A percentile compares a stretch with the other conserved stretches of the same genome.
These are phyloP conservation scores for Macrophomina phaseolina DNA, from an alignment of 2,329 filamentous ascomycete genomes.

Conservation along the genomic window DNA sequence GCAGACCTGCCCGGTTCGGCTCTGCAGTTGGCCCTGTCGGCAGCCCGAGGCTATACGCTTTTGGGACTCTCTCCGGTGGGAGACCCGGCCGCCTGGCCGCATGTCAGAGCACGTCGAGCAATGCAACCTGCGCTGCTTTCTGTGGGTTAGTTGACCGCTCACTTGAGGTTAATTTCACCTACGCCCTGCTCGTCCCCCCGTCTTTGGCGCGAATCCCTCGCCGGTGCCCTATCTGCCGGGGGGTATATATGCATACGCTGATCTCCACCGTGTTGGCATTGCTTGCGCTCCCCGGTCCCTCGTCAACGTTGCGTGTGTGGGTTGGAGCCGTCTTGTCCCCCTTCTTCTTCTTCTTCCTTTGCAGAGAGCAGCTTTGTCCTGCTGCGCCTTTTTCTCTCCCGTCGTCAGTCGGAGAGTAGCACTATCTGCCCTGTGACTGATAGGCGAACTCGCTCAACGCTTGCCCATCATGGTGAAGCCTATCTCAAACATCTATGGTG, in stretches of 20 bases:
- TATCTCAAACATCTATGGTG: conserved; percentile 27
- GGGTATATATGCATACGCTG: conserved; percentile 20
- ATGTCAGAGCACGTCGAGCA: background rate
- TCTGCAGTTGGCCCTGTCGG: background rate
- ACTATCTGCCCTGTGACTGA: background rate
- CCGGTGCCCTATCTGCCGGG: background rate
- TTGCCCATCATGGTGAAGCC: conserved; percentile 18
- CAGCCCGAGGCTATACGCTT: background rate
- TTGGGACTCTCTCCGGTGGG: conserved; percentile 10
- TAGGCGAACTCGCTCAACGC: conserved; percentile 9
- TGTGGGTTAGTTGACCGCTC: conserved; percentile 13
- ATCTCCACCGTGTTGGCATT: conserved; percentile 1
- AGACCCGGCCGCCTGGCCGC: background rate
- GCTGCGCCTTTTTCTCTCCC: background rate
- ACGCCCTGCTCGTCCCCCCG: background rate
- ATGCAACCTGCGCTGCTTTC: background rate
- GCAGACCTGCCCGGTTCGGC: background rate
- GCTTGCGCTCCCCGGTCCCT: background rate
- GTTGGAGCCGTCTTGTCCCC: background rate
- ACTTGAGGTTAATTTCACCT: background rate
- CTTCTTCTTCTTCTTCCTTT: background rate
- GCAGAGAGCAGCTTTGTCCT: background rate
- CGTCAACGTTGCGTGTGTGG: background rate
- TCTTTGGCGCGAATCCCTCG: background rate
- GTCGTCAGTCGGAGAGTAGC: background rate